Base-by-base conservation (phyloP, 139 green algal species). In the Ulvella scutata region DNA sequence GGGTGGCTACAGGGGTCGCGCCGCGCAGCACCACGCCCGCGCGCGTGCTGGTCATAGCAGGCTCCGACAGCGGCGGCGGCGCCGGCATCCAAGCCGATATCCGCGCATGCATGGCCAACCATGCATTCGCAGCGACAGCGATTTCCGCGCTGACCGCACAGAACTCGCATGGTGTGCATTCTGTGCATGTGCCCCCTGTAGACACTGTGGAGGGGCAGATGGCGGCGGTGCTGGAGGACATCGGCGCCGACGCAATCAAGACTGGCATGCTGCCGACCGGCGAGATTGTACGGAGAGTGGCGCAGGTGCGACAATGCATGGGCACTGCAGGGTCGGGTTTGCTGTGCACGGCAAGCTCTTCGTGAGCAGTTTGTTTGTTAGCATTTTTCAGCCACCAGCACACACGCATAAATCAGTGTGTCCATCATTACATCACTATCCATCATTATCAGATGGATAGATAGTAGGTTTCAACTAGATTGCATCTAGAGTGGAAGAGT, bases 101-200 rank as follows among this genome's bases (percentile, higher is more conserved):
- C 6, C 81, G 88, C 80, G 80, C 91, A 9, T 87, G 89, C 60
- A 74, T 87, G 51, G 89, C 90, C 0, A 43, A 78, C 17, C 92
- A 94, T 0, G 87, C 85, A 21, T 98, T 89, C 79, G 88, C 78
- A 10, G 83, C 83, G 17, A 91, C 82, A 0, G 93, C 87, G 6
- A 31, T 99, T 28, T 96, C 93, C 4, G 92, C 94, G 0, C 75
- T 98, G 4, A 99, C 94, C 0, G 91, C 89, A 4, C 94, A 98
- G 79, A 97, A 97, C 88, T 96, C 89, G 35, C 72, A 81, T 3
- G 94, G 93, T 31, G 94, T 98, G 38, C 73, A 84, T 4, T 86
- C 72, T 31, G 84, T 97, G 39, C 84, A 94, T 67, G 37, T 78
- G 2, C 29, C 85, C 3, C 85, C 89, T 13, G n/a, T 78, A 0